Percentiles rank a stretch among this genome's conserved stretches.
Evolutionary conservation across 2,329 filamentous ascomycete genomes (phyloP).

Genomic region (Xylaria sp.): DNA sequence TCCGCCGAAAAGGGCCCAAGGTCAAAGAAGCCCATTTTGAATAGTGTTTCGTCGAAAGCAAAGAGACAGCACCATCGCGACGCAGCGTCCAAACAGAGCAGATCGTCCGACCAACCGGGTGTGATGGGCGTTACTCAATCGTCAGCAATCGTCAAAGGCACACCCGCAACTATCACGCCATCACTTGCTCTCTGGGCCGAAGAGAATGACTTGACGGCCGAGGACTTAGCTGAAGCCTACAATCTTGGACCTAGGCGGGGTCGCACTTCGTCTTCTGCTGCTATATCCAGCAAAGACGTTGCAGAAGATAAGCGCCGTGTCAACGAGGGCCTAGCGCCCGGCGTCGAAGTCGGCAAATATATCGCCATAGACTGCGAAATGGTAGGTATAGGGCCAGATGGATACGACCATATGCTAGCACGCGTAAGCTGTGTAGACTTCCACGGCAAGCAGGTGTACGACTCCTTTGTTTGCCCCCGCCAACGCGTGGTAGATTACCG

Average conservation of each 20-base stretch:
- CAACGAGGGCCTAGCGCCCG: constrained; percentile 71
- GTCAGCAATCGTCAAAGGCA: constrained; percentile 55
- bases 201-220: constrained; percentile 69
- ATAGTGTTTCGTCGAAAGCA: constrained; percentile 6
- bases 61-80: constrained; percentile 28
- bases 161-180: constrained; percentile 58
- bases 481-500: constrained; percentile 90
- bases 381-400: constrained; percentile 84
- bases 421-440: constrained; percentile 93
- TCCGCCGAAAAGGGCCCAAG: constrained; percentile 11
- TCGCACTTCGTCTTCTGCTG: constrained; percentile 26
- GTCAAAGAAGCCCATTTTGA: constrained; percentile 27
- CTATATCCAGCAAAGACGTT: constrained; percentile 18
- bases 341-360: constrained; percentile 84
- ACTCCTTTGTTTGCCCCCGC: constrained; percentile 86
- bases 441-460: constrained; percentile 91
- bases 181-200: constrained; percentile 70
- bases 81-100: constrained; percentile 28
- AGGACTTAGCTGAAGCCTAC: constrained; percentile 71
- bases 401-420: constrained; percentile 80
- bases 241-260: constrained; percentile 61
- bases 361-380: constrained; percentile 97
- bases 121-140: constrained; percentile 69
- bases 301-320: constrained; percentile 53
- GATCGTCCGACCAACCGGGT: constrained; percentile 45